These are phyloP conservation scores for Neoboletus brunneissimus DNA, from an alignment of 768 basidiomycete genomes.

Conservation along the genomic window DNA sequence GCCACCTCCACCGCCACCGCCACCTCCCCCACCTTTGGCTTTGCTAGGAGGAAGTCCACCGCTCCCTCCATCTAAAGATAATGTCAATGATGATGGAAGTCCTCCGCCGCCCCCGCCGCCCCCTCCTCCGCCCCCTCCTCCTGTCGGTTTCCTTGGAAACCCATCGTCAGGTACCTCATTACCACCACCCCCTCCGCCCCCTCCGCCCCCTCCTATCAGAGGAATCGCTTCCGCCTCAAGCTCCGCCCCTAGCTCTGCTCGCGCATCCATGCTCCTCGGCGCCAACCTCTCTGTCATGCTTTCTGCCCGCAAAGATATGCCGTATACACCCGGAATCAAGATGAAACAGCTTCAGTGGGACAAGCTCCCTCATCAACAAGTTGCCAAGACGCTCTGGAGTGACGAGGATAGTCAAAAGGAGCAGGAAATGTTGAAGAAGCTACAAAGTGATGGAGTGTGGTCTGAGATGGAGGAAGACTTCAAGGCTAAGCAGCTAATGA, in stretches of 20 bases:
- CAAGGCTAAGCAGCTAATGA: slow-evolving; percentile 92
- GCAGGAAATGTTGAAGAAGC: slow-evolving; percentile 74
- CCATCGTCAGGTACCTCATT: slow-evolving; percentile 22
- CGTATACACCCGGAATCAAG: slow-evolving; percentile 80
- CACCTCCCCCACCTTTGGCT: slow-evolving; percentile 9
- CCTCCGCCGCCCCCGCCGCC: slow-evolving; percentile 32
- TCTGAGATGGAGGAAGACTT: slow-evolving; percentile 97
- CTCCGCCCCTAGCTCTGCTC: slow-evolving; percentile 47
- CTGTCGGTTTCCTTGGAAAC: slow-evolving; percentile 31
- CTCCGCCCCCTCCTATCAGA: slow-evolving; percentile 34
- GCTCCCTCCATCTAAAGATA: slow-evolving; percentile 18
- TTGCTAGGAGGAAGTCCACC: slow-evolving; percentile 9
- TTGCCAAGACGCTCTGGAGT: slow-evolving; percentile 83
- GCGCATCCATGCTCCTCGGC: slow-evolving; percentile 59
- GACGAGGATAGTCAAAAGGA: slow-evolving; percentile 64
- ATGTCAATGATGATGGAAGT: slow-evolving; percentile 15
- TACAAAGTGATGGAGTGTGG: slow-evolving; percentile 87
- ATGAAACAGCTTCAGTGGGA: slow-evolving; percentile 99
- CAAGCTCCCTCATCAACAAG: slow-evolving; percentile 88
- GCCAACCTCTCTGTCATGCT: slow-evolving; percentile 54
- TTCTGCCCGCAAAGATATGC: slow-evolving; percentile 77
- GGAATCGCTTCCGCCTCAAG: slow-evolving; percentile 33
- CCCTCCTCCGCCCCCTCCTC: slow-evolving; percentile 37
- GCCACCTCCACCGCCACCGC: slow-evolving; percentile 15
- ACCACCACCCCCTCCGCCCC: slow-evolving; percentile 37